A percentile compares a stretch with the other conserved stretches of the same genome.
Evolutionary conservation across 208 protist genomes (phyloP).

Genomic region (Wallacemonas sp.): DNA sequence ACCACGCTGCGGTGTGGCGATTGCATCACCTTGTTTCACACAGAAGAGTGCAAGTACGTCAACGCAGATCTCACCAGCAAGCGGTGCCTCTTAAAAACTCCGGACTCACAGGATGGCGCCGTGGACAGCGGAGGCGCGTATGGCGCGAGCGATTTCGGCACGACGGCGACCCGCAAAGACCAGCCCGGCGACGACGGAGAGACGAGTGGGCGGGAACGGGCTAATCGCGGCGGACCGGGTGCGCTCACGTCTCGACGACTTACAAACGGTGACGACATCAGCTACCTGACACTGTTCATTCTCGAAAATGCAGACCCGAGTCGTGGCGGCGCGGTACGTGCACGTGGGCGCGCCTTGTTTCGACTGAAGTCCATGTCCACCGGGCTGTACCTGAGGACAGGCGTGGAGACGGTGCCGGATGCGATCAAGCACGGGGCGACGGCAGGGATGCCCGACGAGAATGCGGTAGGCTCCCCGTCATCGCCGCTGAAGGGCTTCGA

Average conservation of each 20-base stretch:
- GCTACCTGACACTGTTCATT: slow-evolving; percentile 49
- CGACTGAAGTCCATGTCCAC: slow-evolving; percentile 45
- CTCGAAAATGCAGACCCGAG: slow-evolving; percentile 40
- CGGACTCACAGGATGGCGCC: slow-evolving; percentile 20
- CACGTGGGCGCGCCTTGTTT: slow-evolving; percentile 27
- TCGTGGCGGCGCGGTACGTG: slow-evolving; percentile 45
- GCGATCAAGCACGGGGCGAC: background rate
- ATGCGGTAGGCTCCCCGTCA: background rate
- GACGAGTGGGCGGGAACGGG: too few species aligned
- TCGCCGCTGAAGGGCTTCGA: slow-evolving; percentile 1
- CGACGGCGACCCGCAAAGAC: too few species aligned
- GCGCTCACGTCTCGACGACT: background rate
- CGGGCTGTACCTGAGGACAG: slow-evolving; percentile 41
- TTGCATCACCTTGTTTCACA: slow-evolving; percentile 61
- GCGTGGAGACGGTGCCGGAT: slow-evolving; percentile 15
- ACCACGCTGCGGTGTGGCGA: slow-evolving; percentile 56
- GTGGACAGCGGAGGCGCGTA: background rate
- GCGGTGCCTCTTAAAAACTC: slow-evolving; percentile 27
- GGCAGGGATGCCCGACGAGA: background rate
- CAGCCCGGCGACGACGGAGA: too few species aligned
- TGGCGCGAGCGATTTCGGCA: background rate
- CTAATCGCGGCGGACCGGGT: background rate
- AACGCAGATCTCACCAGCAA: slow-evolving; percentile 23
- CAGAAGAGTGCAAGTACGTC: slow-evolving; percentile 52
- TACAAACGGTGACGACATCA: slow-evolving; percentile 31